phyloP scores from a whole-genome alignment of 768 basidiomycete species.

The Rhodocollybia butyracea region DNA sequence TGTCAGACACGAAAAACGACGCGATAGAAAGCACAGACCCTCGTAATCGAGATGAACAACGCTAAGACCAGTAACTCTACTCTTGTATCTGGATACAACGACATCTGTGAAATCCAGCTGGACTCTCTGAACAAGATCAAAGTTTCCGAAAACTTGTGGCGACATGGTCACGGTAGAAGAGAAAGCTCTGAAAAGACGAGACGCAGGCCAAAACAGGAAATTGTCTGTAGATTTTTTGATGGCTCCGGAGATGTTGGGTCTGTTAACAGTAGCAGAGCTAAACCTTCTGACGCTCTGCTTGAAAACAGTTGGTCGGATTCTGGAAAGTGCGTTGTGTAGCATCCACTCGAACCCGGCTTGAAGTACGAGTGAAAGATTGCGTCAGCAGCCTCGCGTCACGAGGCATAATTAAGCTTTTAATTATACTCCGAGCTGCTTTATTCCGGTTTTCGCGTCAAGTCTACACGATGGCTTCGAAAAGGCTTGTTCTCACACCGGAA shows the following conservation, averaged over 20 bases:
- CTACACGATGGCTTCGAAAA: constrained; percentile 16
- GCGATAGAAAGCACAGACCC: constrained; percentile 41
- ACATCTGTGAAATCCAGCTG: constrained; percentile 81
- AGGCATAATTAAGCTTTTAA: too few species aligned
- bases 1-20: constrained; percentile 14
- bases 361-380: too few species aligned
- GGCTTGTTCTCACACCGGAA: constrained; percentile 42
- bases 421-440: not conserved
- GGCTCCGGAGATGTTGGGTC: not conserved
- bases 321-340: not conserved
- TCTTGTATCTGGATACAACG: constrained; percentile 84
- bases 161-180: constrained; percentile 23
- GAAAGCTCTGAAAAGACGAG: constrained; percentile 5
- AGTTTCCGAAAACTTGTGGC: constrained; percentile 62
- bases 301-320: not conserved
- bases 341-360: too few species aligned
- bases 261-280: not conserved
- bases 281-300: not conserved
- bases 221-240: not conserved
- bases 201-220: constrained; percentile 10
- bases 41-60: constrained; percentile 91
- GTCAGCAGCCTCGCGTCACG: too few species aligned
- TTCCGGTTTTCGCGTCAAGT: not conserved
- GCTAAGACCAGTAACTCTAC: constrained; percentile 80
- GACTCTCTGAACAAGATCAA: constrained; percentile 75